phyloP scores from a whole-genome alignment of 78 protist genomes.

The Corallochytrium limacisporum region DNA sequence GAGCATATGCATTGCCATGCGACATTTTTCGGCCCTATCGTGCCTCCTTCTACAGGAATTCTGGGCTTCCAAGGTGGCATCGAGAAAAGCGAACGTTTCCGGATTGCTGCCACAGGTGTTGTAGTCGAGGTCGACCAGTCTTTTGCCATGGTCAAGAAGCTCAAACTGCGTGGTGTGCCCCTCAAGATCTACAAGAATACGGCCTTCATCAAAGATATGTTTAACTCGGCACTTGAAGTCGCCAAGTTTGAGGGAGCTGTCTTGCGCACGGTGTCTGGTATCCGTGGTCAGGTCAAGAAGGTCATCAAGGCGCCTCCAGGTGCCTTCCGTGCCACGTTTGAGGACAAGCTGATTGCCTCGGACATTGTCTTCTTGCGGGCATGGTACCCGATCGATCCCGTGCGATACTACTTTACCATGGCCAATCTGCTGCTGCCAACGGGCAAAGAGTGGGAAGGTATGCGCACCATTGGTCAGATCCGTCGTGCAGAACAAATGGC shows the following conservation, averaged over 20 bases:
- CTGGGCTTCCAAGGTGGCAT: background rate
- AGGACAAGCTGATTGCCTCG: constrained; percentile 75
- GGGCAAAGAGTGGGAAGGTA: background rate
- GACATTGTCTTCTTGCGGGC: constrained; percentile 88
- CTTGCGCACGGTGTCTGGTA: constrained; percentile 95
- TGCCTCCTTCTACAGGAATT: background rate
- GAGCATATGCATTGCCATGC: constrained; percentile 95
- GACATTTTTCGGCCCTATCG: constrained; percentile 39
- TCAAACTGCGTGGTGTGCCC: constrained; percentile 90
- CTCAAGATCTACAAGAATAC: constrained; percentile 75
- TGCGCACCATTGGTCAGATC: constrained; percentile 67
- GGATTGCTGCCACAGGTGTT: constrained; percentile 85
- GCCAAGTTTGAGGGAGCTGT: constrained; percentile 91
- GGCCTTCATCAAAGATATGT: constrained; percentile 80
- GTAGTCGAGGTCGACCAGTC: constrained; percentile 67
- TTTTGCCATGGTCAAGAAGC: constrained; percentile 84
- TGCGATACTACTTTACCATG: constrained; percentile 84
- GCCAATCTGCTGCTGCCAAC: constrained; percentile 33
- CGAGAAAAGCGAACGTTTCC: constrained; percentile 30
- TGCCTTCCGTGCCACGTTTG: constrained; percentile 92
- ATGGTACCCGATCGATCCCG: constrained; percentile 82
- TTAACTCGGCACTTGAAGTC: constrained; percentile 62
- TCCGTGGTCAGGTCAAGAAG: constrained; percentile 90
- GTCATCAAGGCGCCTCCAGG: constrained; percentile 76
- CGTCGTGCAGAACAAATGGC: constrained; percentile 41